phyloP scores from a whole-genome alignment of 176 grass and related monocot genomes.

The Paspalum vaginatum region DNA sequence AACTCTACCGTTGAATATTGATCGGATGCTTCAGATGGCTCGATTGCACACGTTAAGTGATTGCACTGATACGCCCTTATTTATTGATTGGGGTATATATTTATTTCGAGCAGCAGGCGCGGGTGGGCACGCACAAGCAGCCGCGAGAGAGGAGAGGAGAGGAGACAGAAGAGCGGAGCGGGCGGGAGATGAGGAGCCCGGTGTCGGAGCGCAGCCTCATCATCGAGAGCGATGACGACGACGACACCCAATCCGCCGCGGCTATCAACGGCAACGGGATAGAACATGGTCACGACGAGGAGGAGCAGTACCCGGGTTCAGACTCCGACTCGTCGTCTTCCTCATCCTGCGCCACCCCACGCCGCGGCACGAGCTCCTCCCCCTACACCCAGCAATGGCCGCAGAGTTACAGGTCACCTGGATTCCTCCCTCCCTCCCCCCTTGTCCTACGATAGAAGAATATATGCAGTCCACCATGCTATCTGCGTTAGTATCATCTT shows the following conservation, averaged over 20 bases:
- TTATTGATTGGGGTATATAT: too few relatives aligned
- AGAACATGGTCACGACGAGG: neutral
- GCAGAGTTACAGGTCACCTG: conserved; percentile 87
- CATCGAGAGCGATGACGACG: conserved; percentile 70
- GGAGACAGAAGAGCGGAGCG: neutral
- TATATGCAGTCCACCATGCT: neutral
- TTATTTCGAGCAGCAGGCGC: too few relatives aligned
- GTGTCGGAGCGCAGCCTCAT: conserved; percentile 57
- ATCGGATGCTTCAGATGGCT: too few relatives aligned
- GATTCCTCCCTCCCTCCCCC: neutral
- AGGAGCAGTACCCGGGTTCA: neutral
- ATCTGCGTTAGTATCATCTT: neutral
- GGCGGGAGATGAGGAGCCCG: conserved; percentile 54
- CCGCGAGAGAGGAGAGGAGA: too few relatives aligned
- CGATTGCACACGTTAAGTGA: too few relatives aligned
- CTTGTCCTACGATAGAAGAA: neutral
- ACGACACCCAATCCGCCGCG: conserved; percentile 22
- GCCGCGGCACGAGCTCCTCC: conserved; percentile 12
- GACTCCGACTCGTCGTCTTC: conserved; percentile 42
- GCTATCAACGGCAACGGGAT: neutral
- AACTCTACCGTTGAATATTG: too few relatives aligned
- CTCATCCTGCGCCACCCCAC: conserved; percentile 52
- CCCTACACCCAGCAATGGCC: conserved; percentile 88
- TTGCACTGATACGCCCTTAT: too few relatives aligned
- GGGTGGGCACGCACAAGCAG: too few relatives aligned